Evolutionary conservation across 2,329 filamentous ascomycete species (phyloP).

Genomic region (Metarhizium sp.): DNA sequence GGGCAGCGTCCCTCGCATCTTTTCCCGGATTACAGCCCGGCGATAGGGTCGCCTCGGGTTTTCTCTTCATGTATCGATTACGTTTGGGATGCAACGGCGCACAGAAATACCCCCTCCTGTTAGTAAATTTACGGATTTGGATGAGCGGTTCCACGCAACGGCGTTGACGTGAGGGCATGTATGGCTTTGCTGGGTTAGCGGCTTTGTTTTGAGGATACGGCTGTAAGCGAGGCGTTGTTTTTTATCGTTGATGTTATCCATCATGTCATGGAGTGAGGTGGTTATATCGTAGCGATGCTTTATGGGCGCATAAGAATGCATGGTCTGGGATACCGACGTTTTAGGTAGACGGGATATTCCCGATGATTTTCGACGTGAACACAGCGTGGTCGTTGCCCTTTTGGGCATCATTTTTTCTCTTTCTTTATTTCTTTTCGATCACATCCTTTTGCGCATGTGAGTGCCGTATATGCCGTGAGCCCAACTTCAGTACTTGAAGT

Average conservation of each 20-base stretch:
- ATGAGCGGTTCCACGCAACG: neutral
- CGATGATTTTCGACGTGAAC: neutral
- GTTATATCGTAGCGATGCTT: neutral
- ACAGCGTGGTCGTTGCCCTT: neutral
- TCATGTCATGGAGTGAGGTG: neutral
- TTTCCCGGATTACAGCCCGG: constrained; percentile 6
- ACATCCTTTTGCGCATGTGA: neutral
- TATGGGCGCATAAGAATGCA: neutral
- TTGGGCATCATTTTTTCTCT: neutral
- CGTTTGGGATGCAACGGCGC: neutral
- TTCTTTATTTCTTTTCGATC: neutral
- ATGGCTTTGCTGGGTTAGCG: neutral
- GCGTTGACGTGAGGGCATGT: neutral
- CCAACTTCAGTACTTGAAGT: neutral
- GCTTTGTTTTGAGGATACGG: neutral
- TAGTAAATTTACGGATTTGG: neutral
- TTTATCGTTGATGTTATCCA: neutral
- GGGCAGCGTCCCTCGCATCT: constrained; percentile 7
- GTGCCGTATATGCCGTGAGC: neutral
- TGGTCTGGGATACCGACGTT: neutral
- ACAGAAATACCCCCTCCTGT: neutral
- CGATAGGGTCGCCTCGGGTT: constrained; percentile 1
- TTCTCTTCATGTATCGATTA: neutral
- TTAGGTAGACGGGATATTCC: neutral
- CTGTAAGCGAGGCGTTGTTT: neutral